These are phyloP conservation scores for Plectosphaerella plurivora DNA, from an alignment of 2,329 filamentous ascomycete species.

Conservation along the genomic window DNA sequence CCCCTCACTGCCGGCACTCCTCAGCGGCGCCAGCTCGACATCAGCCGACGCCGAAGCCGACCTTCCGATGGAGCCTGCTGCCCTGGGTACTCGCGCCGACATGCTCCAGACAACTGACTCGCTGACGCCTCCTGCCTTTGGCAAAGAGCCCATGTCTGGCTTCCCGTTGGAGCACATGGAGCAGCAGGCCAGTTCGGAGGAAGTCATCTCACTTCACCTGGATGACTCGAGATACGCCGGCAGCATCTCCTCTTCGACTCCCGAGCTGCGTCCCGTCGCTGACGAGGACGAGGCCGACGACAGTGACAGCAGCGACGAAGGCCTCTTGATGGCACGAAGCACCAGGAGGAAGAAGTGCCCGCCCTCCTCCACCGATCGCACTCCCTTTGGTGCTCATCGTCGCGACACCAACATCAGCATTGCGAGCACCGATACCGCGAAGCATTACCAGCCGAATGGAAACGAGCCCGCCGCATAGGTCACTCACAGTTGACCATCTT, in stretches of 20 bases:
- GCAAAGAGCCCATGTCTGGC: conserved; percentile 39
- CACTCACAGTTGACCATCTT: not conserved
- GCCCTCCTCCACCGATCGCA: conserved; percentile 15
- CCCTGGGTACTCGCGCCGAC: conserved; percentile 34
- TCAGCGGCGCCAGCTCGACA: conserved; percentile 61
- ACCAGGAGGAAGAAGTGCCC: conserved; percentile 34
- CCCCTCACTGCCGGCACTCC: conserved; percentile 57
- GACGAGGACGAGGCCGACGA: conserved; percentile 40
- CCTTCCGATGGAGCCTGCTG: conserved; percentile 46
- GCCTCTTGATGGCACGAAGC: conserved; percentile 48
- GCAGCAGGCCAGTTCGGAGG: conserved; percentile 20
- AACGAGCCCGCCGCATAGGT: not conserved
- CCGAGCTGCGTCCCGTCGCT: conserved; percentile 6
- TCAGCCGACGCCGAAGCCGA: conserved; percentile 60
- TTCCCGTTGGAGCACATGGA: conserved; percentile 41
- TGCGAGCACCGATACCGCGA: conserved; percentile 60
- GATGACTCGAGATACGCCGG: conserved; percentile 14
- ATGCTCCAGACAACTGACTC: conserved; percentile 49
- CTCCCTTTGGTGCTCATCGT: conserved; percentile 36
- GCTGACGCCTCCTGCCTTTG: conserved; percentile 47
- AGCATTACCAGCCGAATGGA: conserved; percentile 31
- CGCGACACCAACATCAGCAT: conserved; percentile 58
- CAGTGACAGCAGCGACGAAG: conserved; percentile 51
- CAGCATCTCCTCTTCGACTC: conserved; percentile 12
- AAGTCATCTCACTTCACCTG: conserved; percentile 20